Conservation (phyloP, 441 rosid species). For the Syzygium malaccense region DNA sequence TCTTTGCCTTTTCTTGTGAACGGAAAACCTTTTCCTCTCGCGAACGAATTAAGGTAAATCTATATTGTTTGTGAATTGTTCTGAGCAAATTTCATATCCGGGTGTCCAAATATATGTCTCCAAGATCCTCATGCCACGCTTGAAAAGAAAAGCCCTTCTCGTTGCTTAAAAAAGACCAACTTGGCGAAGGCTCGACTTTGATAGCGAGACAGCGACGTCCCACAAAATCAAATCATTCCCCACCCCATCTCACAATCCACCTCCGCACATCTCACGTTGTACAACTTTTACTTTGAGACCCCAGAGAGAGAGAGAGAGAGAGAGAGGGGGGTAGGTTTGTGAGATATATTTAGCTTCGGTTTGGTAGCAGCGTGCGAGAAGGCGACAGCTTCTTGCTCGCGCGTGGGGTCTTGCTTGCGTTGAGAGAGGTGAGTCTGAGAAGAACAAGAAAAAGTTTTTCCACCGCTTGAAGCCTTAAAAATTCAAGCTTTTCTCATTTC, state of each 20-base stretch:
- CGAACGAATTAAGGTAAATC: not conserved
- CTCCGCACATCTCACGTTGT: not conserved
- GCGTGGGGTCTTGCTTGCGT: not conserved
- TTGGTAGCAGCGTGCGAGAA: not conserved
- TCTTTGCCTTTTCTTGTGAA: not conserved
- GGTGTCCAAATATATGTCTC: not conserved
- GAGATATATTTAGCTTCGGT: not conserved
- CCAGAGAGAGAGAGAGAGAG: not conserved
- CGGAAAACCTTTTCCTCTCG: not conserved
- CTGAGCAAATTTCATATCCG: not conserved
- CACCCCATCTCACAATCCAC: not conserved
- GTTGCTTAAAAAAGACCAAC: not conserved
- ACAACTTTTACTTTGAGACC: not conserved
- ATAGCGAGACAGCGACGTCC: not conserved
- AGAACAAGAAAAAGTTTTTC: not conserved
- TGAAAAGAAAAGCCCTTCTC: not conserved
- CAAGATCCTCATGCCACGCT: not conserved
- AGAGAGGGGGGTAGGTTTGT: not conserved
- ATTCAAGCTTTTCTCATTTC: not conserved
- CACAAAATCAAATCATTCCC: not conserved
- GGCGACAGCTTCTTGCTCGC: not conserved
- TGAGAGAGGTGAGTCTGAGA: not conserved
- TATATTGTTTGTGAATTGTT: not conserved
- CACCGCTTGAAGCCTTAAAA: not conserved
- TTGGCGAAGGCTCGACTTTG: not conserved